phyloP scores from a whole-genome alignment of 208 protist species.

The Kentomonas sorsogonicus region DNA sequence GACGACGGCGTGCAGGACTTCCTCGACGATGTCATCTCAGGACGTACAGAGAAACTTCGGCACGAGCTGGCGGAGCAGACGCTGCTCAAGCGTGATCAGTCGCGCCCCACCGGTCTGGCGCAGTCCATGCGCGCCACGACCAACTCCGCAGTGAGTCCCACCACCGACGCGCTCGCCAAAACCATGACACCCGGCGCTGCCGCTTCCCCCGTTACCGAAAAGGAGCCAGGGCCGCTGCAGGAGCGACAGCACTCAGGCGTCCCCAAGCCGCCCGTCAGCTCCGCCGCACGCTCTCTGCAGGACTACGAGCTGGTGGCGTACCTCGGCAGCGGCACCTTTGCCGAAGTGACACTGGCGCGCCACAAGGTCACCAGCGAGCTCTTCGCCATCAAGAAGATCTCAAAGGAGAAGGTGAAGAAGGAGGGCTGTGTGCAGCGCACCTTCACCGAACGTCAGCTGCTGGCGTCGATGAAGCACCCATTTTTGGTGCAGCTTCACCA shows the following conservation, averaged over 20 bases:
- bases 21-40: conserved; percentile 58
- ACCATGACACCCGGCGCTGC: too few species aligned
- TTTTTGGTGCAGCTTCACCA: conserved; percentile 77
- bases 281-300: conserved; percentile 72
- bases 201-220: too few species aligned
- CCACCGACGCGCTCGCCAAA: neutral
- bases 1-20: conserved; percentile 53
- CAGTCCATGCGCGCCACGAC: neutral
- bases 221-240: neutral
- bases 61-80: conserved; percentile 43
- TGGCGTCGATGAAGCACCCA: conserved; percentile 68
- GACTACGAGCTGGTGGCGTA: conserved; percentile 84
- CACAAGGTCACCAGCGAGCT: conserved; percentile 52
- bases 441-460: conserved; percentile 83
- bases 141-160: neutral
- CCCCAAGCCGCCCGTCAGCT: conserved; percentile 23
- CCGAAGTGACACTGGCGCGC: conserved; percentile 81
- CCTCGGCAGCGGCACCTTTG: conserved; percentile 77
- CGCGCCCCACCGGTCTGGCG: too few species aligned
- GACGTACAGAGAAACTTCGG: conserved; percentile 49
- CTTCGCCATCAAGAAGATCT: conserved; percentile 87
- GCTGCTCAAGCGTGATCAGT: too few species aligned
- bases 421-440: conserved; percentile 72
- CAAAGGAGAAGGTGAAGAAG: conserved; percentile 75
- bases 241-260: neutral